Percentiles rank a stretch among this genome's conserved stretches.
These are phyloP conservation scores for Articulospora tetracladia DNA, from an alignment of 495 filamentous ascomycete species.

Conservation along the genomic window DNA sequence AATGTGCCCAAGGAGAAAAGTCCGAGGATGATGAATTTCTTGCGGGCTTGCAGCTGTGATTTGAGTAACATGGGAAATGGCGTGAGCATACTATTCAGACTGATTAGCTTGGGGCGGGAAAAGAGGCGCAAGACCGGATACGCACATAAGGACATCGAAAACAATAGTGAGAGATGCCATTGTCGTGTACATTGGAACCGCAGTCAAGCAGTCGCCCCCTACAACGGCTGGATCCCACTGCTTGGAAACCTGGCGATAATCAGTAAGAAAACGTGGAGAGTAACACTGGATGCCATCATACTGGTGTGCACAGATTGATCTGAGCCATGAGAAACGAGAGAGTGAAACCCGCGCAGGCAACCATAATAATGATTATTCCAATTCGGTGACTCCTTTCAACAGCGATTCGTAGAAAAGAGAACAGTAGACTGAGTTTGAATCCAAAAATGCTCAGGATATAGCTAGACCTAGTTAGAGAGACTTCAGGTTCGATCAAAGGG, in stretches of 20 bases:
- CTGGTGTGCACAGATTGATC: constrained; percentile 41
- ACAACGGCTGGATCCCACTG: constrained; percentile 42
- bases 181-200: constrained; percentile 38
- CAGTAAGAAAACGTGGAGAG: neutral
- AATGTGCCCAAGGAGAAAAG: constrained; percentile 51
- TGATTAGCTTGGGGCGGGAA: too few relatives aligned
- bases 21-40: constrained; percentile 38
- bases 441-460: constrained; percentile 42
- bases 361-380: constrained; percentile 31
- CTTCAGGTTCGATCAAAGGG: neutral
- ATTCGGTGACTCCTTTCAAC: constrained; percentile 37
- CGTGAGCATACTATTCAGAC: constrained; percentile 28
- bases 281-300: constrained; percentile 12
- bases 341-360: constrained; percentile 62
- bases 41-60: constrained; percentile 34
- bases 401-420: constrained; percentile 46
- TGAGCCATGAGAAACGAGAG: constrained; percentile 56
- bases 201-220: constrained; percentile 35
- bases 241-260: constrained; percentile 30
- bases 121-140: too few relatives aligned
- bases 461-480: constrained; percentile 16
- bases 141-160: constrained; percentile 42
- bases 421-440: constrained; percentile 48
- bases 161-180: constrained; percentile 39
- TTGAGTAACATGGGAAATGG: constrained; percentile 47